Conservation (phyloP, 78 protist genomes). For the Monosiga brevicollis region DNA sequence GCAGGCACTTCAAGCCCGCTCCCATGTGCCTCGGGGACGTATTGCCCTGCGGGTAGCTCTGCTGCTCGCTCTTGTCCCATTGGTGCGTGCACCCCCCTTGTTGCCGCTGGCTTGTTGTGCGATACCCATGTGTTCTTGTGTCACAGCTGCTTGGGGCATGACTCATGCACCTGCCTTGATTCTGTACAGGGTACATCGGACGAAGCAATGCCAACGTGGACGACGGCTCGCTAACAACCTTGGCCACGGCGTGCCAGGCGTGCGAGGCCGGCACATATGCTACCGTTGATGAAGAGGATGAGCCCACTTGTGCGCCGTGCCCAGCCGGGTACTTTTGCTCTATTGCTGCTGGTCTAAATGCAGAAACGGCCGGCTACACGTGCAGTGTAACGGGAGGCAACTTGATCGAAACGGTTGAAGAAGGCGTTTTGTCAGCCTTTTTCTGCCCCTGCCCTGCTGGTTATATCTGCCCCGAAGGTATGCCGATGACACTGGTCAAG, state of each 20-base stretch:
- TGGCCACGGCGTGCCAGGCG: not conserved
- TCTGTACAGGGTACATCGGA: constrained; percentile 22
- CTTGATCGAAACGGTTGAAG: no score
- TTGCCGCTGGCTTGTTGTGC: no score
- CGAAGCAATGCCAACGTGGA: not conserved
- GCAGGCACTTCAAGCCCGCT: not conserved
- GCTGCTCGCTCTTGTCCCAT: constrained; percentile 23
- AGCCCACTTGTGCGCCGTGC: constrained; percentile 9
- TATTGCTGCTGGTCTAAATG: not conserved
- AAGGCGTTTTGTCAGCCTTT: not conserved
- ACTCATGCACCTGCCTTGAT: no score
- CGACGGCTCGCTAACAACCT: not conserved
- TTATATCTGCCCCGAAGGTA: constrained; percentile 24
- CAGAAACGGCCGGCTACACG: not conserved
- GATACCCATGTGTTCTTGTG: no score
- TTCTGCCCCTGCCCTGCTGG: constrained; percentile 16
- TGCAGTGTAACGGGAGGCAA: not conserved
- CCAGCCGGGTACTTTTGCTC: constrained; percentile 27
- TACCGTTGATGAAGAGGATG: not conserved
- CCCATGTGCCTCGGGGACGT: constrained; percentile 41
- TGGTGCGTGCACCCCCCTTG: no score
- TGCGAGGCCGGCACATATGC: constrained; percentile 42
- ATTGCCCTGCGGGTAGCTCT: constrained; percentile 29
- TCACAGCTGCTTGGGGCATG: no score
- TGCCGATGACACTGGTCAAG: not conserved